Percentiles rank a stretch among this genome's conserved stretches.
Conservation (phyloP, 176 grass and related monocot species). For the Sorghum bicolor region DNA sequence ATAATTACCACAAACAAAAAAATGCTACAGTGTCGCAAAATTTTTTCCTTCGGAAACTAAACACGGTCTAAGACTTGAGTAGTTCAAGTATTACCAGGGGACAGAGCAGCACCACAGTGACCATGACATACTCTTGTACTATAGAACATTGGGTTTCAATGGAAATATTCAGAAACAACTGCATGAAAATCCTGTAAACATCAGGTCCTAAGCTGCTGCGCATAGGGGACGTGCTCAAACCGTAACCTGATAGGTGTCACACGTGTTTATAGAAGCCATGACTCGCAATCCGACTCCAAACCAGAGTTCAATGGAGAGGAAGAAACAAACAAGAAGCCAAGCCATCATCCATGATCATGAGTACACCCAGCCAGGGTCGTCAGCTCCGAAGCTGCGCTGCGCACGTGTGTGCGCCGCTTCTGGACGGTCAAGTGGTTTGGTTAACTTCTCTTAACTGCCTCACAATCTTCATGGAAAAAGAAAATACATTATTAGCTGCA, state of each 20-base stretch:
- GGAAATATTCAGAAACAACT: background rate
- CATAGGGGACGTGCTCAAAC: background rate
- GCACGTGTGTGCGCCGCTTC: background rate
- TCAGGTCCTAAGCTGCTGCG: background rate
- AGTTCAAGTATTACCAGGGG: too few relatives aligned
- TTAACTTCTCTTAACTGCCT: constrained; percentile 22
- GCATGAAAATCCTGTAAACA: background rate
- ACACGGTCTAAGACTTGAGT: too few relatives aligned
- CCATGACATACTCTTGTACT: background rate
- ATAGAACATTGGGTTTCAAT: background rate
- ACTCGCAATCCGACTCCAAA: background rate
- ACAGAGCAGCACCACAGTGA: background rate
- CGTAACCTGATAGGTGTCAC: background rate
- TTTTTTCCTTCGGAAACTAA: too few relatives aligned
- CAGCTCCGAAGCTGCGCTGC: background rate
- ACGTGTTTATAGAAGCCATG: background rate
- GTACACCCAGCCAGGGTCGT: background rate
- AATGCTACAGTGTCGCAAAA: too few relatives aligned
- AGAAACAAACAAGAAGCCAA: background rate
- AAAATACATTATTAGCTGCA: background rate
- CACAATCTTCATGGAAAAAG: background rate
- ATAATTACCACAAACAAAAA: too few relatives aligned
- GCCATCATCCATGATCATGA: too few relatives aligned
- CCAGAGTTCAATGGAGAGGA: background rate
- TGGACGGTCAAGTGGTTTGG: constrained; percentile 17